Conservation (phyloP, 768 basidiomycete species). For the Rhizopogon roseolus region DNA sequence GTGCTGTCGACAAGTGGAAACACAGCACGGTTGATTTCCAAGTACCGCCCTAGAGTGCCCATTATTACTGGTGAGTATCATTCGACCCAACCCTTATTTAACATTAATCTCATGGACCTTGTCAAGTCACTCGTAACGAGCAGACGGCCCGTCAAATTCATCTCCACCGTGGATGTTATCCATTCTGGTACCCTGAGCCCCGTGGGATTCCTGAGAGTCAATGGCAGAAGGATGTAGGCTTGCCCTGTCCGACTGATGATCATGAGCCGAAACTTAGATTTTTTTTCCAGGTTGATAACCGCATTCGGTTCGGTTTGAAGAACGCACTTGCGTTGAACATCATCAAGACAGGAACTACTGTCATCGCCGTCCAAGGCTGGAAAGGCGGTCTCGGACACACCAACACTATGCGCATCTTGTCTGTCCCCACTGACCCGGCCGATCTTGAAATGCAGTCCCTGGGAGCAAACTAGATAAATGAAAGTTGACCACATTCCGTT, state of each 20-base stretch:
- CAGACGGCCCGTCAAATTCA: conserved; percentile 96
- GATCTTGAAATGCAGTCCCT: conserved; percentile 73
- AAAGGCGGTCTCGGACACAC: conserved; percentile 96
- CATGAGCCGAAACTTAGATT: conserved; percentile 7
- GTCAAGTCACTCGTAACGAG: conserved; percentile 87
- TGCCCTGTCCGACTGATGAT: neutral
- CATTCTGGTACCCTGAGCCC: conserved; percentile 96
- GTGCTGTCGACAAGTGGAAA: conserved; percentile 97
- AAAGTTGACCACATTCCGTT: neutral
- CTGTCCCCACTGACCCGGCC: conserved; percentile 75
- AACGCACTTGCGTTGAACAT: conserved; percentile 80
- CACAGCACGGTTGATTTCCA: conserved; percentile 92
- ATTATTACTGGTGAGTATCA: conserved; percentile 81
- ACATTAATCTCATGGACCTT: neutral
- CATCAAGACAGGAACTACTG: conserved; percentile 81
- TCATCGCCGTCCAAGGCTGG: conserved; percentile 99
- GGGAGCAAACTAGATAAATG: conserved; percentile 20
- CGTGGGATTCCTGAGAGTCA: conserved; percentile 81
- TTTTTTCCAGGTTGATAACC: conserved; percentile 69
- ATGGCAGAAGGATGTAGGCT: conserved; percentile 94
- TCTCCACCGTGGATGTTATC: conserved; percentile 94
- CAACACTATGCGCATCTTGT: conserved; percentile 82
- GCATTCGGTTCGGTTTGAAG: conserved; percentile 83
- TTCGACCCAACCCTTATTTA: neutral
- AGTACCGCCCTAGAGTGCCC: conserved; percentile 90